Evolutionary conservation across 2,329 filamentous ascomycete species (phyloP).

Genomic region (Cryphonectria carpinicola): DNA sequence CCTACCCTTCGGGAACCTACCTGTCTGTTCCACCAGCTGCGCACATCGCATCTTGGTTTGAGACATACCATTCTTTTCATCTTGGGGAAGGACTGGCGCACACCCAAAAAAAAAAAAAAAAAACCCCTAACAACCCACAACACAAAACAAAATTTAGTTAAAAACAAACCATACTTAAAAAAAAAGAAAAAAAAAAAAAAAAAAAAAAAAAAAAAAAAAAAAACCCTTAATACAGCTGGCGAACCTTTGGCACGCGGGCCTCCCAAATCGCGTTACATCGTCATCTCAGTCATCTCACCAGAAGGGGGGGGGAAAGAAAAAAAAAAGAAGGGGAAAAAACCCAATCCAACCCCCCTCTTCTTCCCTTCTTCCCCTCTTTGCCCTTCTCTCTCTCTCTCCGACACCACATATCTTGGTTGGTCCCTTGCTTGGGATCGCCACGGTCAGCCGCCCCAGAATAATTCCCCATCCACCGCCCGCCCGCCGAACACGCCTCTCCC

Average conservation of each 20-base stretch:
- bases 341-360: too few species aligned
- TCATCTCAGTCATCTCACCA: neutral
- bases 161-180: too few species aligned
- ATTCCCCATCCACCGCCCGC: constrained; percentile 9
- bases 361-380: neutral
- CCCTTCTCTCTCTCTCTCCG: neutral
- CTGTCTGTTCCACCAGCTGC: constrained; percentile 20
- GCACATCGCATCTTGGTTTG: constrained; percentile 14
- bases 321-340: neutral
- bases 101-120: neutral
- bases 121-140: too few species aligned
- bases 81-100: constrained; percentile 12
- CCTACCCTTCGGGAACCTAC: neutral
- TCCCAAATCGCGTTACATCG: constrained; percentile 7
- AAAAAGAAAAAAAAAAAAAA: too few species aligned
- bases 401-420: constrained; percentile 11
- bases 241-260: constrained; percentile 19
- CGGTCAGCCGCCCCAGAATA: constrained; percentile 16
- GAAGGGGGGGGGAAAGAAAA: too few species aligned
- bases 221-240: constrained; percentile 8
- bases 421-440: constrained; percentile 11
- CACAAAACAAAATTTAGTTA: too few species aligned
- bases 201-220: neutral
- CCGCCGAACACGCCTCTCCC: neutral
- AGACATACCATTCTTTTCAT: constrained; percentile 25